These are phyloP conservation scores for Apiosordaria backusii DNA, from an alignment of 495 filamentous ascomycete genomes.

Conservation along the genomic window DNA sequence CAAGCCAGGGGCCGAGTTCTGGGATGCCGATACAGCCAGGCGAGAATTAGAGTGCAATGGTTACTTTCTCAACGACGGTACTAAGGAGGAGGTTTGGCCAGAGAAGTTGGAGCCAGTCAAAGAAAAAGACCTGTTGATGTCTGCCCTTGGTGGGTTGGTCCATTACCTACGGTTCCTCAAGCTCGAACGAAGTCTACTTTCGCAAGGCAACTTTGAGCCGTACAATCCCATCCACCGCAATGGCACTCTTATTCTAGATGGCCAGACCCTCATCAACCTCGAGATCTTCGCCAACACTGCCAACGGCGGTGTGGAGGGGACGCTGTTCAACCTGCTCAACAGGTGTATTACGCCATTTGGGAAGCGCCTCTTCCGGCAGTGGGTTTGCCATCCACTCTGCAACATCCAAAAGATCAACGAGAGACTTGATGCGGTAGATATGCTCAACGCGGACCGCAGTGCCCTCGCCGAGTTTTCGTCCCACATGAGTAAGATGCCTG, in stretches of 20 bases:
- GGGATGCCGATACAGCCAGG: conserved; percentile 75
- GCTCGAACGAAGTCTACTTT: conserved; percentile 82
- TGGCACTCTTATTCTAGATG: conserved; percentile 88
- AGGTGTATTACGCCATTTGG: conserved; percentile 95
- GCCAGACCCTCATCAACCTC: conserved; percentile 94
- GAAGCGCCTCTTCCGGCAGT: conserved; percentile 93
- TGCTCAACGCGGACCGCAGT: conserved; percentile 75
- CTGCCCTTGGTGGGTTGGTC: conserved; percentile 83
- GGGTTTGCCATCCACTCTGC: conserved; percentile 94
- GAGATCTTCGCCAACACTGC: conserved; percentile 95
- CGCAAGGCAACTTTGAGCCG: conserved; percentile 84
- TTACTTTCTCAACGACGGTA: conserved; percentile 70
- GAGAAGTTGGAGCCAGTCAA: conserved; percentile 65
- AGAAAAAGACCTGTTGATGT: conserved; percentile 83
- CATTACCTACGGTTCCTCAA: conserved; percentile 86
- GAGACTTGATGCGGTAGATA: conserved; percentile 91
- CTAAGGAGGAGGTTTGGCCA: conserved; percentile 71
- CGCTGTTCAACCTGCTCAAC: conserved; percentile 86
- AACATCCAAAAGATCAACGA: conserved; percentile 86
- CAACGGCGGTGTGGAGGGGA: conserved; percentile 80
- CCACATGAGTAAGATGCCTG: conserved; percentile 84
- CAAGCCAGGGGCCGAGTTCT: conserved; percentile 87
- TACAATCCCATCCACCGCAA: conserved; percentile 95
- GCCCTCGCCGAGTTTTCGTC: conserved; percentile 80
- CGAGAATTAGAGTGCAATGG: conserved; percentile 77